phyloP scores from a whole-genome alignment of 1,284 basidiomycete genomes.

The Anthracocystis panici-leucophaei region DNA sequence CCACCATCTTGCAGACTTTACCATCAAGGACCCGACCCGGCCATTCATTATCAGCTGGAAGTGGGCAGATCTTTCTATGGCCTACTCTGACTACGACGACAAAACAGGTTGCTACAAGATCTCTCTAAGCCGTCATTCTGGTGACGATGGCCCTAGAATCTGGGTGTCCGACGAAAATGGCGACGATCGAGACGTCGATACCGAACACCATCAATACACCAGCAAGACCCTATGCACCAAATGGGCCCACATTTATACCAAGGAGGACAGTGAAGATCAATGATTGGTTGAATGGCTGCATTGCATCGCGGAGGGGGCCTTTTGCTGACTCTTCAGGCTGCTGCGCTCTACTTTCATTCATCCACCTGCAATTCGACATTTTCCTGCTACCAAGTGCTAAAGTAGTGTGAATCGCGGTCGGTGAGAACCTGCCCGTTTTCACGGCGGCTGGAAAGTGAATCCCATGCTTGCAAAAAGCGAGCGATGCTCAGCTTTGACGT shows the following conservation, averaged over 20 bases:
- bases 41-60: constrained; percentile 10
- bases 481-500: too few relatives aligned
- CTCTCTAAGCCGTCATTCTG: neutral
- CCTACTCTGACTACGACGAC: constrained; percentile 15
- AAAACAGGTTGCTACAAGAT: constrained; percentile 12
- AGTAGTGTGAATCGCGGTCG: too few relatives aligned
- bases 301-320: neutral
- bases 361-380: too few relatives aligned
- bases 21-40: constrained; percentile 5
- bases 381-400: too few relatives aligned
- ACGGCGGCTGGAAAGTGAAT: too few relatives aligned
- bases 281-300: neutral
- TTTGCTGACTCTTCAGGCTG: too few relatives aligned
- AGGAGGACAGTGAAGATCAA: neutral
- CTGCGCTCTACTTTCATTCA: too few relatives aligned
- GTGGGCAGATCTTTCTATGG: neutral
- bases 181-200: constrained; percentile 17
- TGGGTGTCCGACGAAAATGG: constrained; percentile 32
- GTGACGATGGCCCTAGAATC: neutral
- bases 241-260: constrained; percentile 25
- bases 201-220: neutral
- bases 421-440: too few relatives aligned
- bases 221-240: constrained; percentile 13
- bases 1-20: constrained; percentile 15
- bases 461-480: too few relatives aligned